Conservation (phyloP, 192 early-diverging fungal species). For the Backusella parvicylindrica region DNA sequence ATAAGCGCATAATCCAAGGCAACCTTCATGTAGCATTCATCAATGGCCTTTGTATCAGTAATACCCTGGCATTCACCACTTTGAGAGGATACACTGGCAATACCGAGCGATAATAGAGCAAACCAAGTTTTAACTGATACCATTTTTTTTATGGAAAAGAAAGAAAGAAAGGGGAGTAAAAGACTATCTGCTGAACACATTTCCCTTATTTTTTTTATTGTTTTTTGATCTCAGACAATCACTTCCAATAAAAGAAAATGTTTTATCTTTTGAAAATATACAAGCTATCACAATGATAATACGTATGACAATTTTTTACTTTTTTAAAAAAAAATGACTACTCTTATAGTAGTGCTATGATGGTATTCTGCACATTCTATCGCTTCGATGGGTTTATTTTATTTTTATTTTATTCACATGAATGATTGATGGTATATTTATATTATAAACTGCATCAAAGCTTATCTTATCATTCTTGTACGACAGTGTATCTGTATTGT, state of each 20-base stretch:
- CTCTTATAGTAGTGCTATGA: not conserved
- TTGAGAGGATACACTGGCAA: not conserved
- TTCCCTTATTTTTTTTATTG: not conserved
- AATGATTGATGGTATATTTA: too few relatives aligned
- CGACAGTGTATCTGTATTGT: too few relatives aligned
- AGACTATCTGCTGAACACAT: not conserved
- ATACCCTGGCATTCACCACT: not conserved
- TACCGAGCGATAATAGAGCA: not conserved
- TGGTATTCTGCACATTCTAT: not conserved
- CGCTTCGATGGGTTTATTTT: too few relatives aligned
- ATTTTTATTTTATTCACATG: not conserved
- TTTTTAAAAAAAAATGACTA: too few relatives aligned
- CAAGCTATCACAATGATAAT: too few relatives aligned
- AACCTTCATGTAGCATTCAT: slow-evolving; percentile 25
- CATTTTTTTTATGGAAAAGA: not conserved
- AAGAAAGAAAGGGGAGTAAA: not conserved
- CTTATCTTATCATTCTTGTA: not conserved
- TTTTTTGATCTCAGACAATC: not conserved
- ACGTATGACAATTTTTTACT: too few relatives aligned
- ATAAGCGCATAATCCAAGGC: slow-evolving; percentile 14
- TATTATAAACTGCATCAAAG: too few relatives aligned
- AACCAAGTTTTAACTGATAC: not conserved
- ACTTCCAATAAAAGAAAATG: not conserved
- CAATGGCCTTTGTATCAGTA: not conserved
- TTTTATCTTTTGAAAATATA: too few relatives aligned